Base-by-base conservation (phyloP, 1,139 yeast genomes). In the Lodderomyces orthopsilosis region DNA sequence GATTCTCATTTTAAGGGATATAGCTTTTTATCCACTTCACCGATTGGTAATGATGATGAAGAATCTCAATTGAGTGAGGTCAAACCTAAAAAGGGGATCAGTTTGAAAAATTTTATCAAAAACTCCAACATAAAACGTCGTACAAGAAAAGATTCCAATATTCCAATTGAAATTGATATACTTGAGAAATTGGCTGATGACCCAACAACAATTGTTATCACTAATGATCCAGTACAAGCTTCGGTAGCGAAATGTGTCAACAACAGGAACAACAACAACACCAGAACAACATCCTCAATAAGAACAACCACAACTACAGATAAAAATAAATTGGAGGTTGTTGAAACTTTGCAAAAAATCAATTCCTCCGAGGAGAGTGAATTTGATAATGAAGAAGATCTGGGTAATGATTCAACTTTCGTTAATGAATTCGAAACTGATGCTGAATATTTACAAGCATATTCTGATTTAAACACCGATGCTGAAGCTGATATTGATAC, bases 111-210 rank as follows among this genome's bases (percentile, higher is more conserved):
- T n/a, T 19, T 47, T 13, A 12, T 48, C 10, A 44, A 55, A 56
- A 42, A 45, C 13, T 39, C 47, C 36, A 43, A 40, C 32, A 33
- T 47, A 13, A 68, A 66, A 54, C 69, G 67, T 49, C 68, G 81
- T 55, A 61, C 69, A 45, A 74, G 83, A 61, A 79, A 79, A 58
- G 84, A 79, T 56, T 75, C 81, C 23, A 79, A 79, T 54, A 58
- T 79, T 44, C 79, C 54, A 23, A 45, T 48, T 24, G 50, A 51
- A 33, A 43, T 51, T 18, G 39, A 32, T 19, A 23, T 49, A 33
- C 47, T 51, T 34, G 50, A 50, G 27, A 46, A 50, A 38, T 37
- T 48, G 26, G 41, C 18, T 15, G 39, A 39, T 23, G 43, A 41
- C 15, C 34, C 34, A 30, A 41, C 37, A 18, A 13, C 22, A 6